phyloP scores from a whole-genome alignment of 2,329 filamentous ascomycete genomes.

The Hirsutella rhossiliensis region DNA sequence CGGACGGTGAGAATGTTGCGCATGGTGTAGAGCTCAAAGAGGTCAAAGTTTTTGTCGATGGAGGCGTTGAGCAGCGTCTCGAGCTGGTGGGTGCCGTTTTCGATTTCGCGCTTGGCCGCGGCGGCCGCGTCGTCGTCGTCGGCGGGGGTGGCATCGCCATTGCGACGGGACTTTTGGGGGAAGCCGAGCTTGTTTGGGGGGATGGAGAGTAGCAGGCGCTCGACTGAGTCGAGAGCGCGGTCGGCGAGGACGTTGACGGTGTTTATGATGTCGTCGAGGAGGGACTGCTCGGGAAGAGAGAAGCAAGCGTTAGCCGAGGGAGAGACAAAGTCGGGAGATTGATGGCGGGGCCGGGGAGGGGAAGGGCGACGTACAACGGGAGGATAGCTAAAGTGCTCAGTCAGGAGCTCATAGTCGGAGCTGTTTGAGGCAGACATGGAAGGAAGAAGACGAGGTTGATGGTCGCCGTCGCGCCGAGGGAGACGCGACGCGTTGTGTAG shows the following conservation, averaged over 20 bases:
- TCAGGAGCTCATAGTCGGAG: slow-evolving; percentile 59
- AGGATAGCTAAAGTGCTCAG: slow-evolving; percentile 91
- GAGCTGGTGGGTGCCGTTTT: slow-evolving; percentile 75
- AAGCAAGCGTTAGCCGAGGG: neutral
- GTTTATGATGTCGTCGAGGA: slow-evolving; percentile 98
- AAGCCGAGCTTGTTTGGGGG: slow-evolving; percentile 76
- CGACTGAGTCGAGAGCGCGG: slow-evolving; percentile 77
- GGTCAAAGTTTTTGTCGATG: slow-evolving; percentile 77
- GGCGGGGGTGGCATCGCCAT: neutral
- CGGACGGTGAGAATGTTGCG: slow-evolving; percentile 66
- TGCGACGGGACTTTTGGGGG: slow-evolving; percentile 4
- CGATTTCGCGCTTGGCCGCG: slow-evolving; percentile 54
- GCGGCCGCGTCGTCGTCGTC: slow-evolving; percentile 19
- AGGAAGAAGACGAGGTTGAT: slow-evolving; percentile 2
- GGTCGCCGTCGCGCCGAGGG: neutral
- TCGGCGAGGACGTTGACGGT: slow-evolving; percentile 89
- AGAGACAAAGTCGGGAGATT: too few relatives aligned
- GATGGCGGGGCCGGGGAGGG: neutral
- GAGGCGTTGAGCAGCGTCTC: slow-evolving; percentile 71
- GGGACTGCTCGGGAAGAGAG: slow-evolving; percentile 48
- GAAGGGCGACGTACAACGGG: slow-evolving; percentile 55
- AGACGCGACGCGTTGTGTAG: slow-evolving; percentile 8
- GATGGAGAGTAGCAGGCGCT: slow-evolving; percentile 64
- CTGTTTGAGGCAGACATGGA: slow-evolving; percentile 21
- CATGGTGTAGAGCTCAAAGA: slow-evolving; percentile 81